A percentile compares a stretch with the other conserved stretches of the same genome.
These are phyloP conservation scores for Coelastrella sp. DNA, from an alignment of 139 green algal species.

Conservation along the genomic window DNA sequence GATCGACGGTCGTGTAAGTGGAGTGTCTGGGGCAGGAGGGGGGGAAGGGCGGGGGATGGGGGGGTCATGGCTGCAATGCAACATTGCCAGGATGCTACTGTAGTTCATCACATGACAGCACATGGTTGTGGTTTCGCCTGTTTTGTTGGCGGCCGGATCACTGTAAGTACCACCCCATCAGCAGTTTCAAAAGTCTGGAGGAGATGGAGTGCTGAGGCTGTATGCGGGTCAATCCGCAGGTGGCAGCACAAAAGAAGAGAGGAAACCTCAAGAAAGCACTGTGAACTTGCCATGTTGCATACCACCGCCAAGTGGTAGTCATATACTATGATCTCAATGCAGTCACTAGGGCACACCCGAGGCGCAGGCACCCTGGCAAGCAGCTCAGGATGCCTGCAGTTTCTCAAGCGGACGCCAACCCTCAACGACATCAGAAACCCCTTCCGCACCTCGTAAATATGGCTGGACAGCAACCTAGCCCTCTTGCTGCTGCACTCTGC, in stretches of 20 bases:
- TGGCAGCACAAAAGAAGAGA: background rate
- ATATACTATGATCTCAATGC: too few relatives aligned
- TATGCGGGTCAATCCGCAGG: background rate
- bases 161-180: background rate
- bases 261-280: background rate
- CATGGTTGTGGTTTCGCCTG: background rate
- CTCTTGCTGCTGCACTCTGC: background rate
- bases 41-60: background rate
- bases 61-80: too few relatives aligned
- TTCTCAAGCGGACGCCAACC: too few relatives aligned
- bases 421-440: too few relatives aligned
- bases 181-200: background rate
- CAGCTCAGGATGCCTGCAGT: too few relatives aligned
- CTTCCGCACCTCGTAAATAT: background rate
- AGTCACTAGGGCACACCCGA: too few relatives aligned
- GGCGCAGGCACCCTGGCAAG: too few relatives aligned
- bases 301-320: background rate
- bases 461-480: background rate
- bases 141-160: background rate
- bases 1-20: too few relatives aligned
- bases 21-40: too few relatives aligned
- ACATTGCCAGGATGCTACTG: too few relatives aligned
- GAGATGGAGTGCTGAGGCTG: background rate
- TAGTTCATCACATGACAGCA: slow-evolving; percentile 2
- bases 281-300: background rate